Evolutionary conservation across 257 asterid genomes (phyloP), one percentile per base, ranked within the genome.

Genomic region (Jasminum sambac): DNA sequence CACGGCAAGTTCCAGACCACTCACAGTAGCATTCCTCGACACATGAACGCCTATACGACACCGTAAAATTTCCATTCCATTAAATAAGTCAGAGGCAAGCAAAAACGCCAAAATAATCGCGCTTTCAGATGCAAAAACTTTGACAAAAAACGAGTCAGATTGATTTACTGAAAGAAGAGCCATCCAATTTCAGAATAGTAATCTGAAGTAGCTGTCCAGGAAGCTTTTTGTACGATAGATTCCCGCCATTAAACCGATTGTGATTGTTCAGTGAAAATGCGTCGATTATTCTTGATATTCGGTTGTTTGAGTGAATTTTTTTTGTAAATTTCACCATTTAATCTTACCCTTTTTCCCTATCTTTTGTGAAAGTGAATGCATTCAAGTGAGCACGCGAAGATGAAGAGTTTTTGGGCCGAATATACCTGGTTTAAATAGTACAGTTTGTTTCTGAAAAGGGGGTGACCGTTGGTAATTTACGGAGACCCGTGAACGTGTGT

Each of bases 131-230:
- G 23, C 64, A 58, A 82, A 79, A 1, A 24, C 64, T 30, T 24
- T 5, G 3, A 46, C 60, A 24, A 30, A 34, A 17, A 10, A 5
- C 10, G 5, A 36, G 21, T 14, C 11, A 38, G 2, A 63, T 43
- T 39, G 41, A 12, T 46, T 77, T 82, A 88, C 95, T 68, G 25
- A 88, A 85, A 55, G 82, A 84, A 44, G 87, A 78, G 66, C 91
- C 91, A 38, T 88, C 95, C 80, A 88, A 76, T 80, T 85, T 85
- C 70, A 78, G 86, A 61, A 88, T 84, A 63, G 83, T 68, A 72
- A 88, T 84, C 10, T 52, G 78, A 80, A 85, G 83, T 46, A 64
- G 81, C 73, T 74, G 83, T 36, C 71, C 57, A 11, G 91, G 88
- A 46, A 85, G 88, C 86, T 65, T 85, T 9, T 78, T 74, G 76